Evolutionary conservation across 495 filamentous ascomycete species (phyloP).

Genomic region (Chaetomium fimeti): DNA sequence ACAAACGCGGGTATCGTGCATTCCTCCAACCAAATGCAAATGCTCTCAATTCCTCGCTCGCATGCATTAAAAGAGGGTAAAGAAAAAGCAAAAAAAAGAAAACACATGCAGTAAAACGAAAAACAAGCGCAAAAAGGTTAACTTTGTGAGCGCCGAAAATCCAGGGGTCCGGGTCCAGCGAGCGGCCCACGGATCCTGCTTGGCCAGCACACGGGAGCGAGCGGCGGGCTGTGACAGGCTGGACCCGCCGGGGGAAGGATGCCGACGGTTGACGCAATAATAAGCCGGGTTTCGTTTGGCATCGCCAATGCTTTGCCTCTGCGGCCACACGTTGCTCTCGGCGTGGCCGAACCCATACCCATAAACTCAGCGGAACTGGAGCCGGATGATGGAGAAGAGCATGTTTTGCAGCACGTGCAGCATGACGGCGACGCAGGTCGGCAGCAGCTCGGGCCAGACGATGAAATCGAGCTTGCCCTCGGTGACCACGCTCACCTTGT

Average conservation of each 20-base stretch:
- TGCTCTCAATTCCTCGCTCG: constrained; percentile 9
- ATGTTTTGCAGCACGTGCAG: constrained; percentile 67
- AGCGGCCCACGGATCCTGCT: not conserved
- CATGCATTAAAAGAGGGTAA: constrained; percentile 1
- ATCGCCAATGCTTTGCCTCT: constrained; percentile 13
- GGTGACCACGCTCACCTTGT: constrained; percentile 55
- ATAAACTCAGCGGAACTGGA: constrained; percentile 53
- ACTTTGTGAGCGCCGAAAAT: not conserved
- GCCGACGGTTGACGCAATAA: constrained; percentile 8
- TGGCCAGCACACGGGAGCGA: constrained; percentile 6
- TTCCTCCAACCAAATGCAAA: constrained; percentile 13
- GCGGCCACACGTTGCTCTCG: constrained; percentile 9
- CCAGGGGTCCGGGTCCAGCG: not conserved
- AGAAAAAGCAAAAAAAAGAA: not conserved
- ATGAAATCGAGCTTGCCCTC: constrained; percentile 60
- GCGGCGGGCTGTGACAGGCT: constrained; percentile 16
- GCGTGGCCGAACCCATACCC: not conserved
- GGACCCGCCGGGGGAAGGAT: not conserved
- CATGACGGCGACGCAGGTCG: constrained; percentile 59
- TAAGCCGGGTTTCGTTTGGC: not conserved
- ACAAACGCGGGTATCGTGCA: constrained; percentile 18
- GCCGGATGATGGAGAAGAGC: constrained; percentile 61
- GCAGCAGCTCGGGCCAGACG: constrained; percentile 61
- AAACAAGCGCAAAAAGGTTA: not conserved
- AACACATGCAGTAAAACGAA: not conserved